These are phyloP conservation scores for Diplodia seriata DNA, from an alignment of 2,329 filamentous ascomycete genomes.

Conservation along the genomic window DNA sequence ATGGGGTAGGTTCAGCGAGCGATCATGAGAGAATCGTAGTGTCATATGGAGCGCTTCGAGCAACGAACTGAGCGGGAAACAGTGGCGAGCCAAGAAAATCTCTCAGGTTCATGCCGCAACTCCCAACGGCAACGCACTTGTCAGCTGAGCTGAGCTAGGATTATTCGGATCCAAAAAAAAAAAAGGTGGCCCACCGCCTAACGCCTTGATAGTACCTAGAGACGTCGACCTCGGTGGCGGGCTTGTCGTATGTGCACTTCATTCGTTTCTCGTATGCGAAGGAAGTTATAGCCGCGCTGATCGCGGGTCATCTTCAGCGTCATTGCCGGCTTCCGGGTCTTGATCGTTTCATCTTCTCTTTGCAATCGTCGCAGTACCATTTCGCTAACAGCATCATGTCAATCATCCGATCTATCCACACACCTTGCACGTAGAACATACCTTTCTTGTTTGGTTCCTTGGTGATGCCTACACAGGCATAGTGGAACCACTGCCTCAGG, in stretches of 20 bases:
- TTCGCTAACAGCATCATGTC: slow-evolving; percentile 41
- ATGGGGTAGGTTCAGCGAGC: neutral
- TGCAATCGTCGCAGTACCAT: slow-evolving; percentile 51
- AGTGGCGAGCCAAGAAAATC: no score
- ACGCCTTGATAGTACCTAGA: neutral
- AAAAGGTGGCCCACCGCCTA: neutral
- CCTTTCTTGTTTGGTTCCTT: slow-evolving; percentile 63
- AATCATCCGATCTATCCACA: neutral
- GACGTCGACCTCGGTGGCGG: neutral
- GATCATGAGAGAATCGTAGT: no score
- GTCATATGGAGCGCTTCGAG: no score
- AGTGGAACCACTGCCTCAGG: slow-evolving; percentile 71
- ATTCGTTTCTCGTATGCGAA: neutral
- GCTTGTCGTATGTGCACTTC: neutral
- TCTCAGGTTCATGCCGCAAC: no score
- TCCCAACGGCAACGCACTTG: no score
- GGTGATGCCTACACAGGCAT: slow-evolving; percentile 67
- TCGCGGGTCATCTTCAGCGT: slow-evolving; percentile 5
- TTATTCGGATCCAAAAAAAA: neutral
- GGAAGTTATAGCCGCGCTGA: neutral
- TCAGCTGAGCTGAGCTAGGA: neutral
- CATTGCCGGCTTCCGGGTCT: slow-evolving; percentile 26
- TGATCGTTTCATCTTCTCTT: slow-evolving; percentile 38
- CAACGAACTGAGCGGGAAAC: no score
- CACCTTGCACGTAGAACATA: slow-evolving; percentile 33